A percentile compares a stretch with the other conserved stretches of the same genome.
Evolutionary conservation across 2,329 filamentous ascomycete species (phyloP).

Genomic region (Paecilomyces dactylethromorphus): DNA sequence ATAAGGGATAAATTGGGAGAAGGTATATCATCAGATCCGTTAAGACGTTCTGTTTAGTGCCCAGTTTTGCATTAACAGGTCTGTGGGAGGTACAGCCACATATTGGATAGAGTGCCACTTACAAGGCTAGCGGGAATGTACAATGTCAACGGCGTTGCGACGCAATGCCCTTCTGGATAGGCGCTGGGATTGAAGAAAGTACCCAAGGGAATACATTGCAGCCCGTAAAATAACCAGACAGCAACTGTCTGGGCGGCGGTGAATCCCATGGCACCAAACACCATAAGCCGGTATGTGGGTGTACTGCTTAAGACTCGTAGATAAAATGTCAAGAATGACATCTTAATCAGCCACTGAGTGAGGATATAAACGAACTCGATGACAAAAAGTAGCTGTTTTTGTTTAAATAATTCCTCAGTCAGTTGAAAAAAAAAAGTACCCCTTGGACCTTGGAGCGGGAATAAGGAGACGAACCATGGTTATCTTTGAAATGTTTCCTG

Average conservation of each 20-base stretch:
- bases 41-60: not conserved
- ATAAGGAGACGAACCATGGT: not conserved
- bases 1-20: not conserved
- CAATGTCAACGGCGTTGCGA: not conserved
- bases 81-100: not conserved
- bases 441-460: not conserved
- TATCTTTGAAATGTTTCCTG: not conserved
- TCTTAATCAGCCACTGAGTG: not conserved
- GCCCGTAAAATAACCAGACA: not conserved
- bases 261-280: not conserved
- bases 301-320: not conserved
- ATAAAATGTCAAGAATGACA: not conserved
- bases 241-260: not conserved
- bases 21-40: not conserved
- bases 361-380: not conserved
- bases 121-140: not conserved
- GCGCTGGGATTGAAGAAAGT: not conserved
- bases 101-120: not conserved
- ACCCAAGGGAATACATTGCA: not conserved
- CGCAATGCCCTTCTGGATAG: not conserved
- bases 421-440: not conserved
- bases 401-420: not conserved
- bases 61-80: not conserved
- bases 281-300: not conserved
- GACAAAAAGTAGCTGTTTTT: not conserved